Evolutionary conservation across 257 asterid genomes (phyloP).

Genomic region (Petunia axillaris): DNA sequence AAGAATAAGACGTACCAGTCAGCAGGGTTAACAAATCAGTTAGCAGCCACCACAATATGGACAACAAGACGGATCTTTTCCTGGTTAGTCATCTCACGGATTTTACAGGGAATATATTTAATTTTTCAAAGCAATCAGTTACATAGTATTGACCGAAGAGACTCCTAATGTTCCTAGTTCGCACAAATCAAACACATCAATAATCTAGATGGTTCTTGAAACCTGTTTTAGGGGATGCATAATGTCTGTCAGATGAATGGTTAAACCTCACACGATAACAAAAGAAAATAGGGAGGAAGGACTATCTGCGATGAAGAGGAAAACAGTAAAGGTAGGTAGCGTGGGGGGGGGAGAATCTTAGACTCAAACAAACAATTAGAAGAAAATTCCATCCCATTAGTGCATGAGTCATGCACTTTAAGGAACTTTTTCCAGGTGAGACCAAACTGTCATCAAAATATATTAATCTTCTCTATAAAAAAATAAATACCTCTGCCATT

Average conservation of each 20-base stretch:
- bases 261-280: neutral
- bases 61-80: conserved; percentile 56
- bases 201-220: no score
- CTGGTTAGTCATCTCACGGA: conserved; percentile 54
- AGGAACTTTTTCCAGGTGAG: conserved; percentile 2
- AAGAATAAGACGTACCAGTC: conserved; percentile 98
- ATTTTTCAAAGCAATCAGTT: conserved; percentile 15
- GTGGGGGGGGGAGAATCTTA: neutral
- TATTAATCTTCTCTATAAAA: neutral
- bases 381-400: neutral
- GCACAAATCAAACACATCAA: no score
- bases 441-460: neutral
- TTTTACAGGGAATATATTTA: neutral
- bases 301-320: no score
- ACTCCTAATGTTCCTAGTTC: neutral
- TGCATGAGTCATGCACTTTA: neutral
- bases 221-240: no score
- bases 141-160: conserved; percentile 1
- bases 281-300: no score
- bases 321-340: conserved; percentile 21
- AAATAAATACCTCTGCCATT: conserved; percentile 1
- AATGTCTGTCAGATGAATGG: conserved; percentile 1
- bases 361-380: neutral
- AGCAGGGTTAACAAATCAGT: conserved; percentile 84
- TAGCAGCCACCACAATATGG: conserved; percentile 83